phyloP scores from a whole-genome alignment of 1,284 basidiomycete species.

The Phellinidium pouzarii region DNA sequence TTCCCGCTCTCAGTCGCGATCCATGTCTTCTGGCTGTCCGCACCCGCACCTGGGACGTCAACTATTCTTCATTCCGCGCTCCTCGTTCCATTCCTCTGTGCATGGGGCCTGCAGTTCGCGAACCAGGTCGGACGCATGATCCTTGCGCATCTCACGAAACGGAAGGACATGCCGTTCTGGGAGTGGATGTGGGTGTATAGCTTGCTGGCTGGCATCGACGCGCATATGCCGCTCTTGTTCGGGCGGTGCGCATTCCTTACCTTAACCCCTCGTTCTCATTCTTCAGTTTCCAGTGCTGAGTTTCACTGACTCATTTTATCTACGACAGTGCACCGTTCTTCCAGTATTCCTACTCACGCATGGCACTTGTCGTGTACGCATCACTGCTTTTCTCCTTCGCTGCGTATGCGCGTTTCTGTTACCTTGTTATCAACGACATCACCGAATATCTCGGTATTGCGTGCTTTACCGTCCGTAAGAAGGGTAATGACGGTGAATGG shows the following conservation, averaged over 20 bases:
- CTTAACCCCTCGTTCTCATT: not conserved
- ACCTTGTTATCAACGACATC: constrained; percentile 79
- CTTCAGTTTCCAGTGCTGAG: constrained; percentile 14
- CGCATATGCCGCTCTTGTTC: constrained; percentile 64
- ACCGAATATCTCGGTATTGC: constrained; percentile 85
- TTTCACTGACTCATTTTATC: not conserved
- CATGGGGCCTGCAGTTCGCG: constrained; percentile 86
- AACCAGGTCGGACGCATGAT: constrained; percentile 91
- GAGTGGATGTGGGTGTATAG: constrained; percentile 86
- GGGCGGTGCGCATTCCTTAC: constrained; percentile 45
- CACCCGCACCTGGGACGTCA: constrained; percentile 56
- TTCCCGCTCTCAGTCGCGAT: constrained; percentile 66
- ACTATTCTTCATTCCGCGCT: constrained; percentile 45
- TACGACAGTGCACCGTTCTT: constrained; percentile 56
- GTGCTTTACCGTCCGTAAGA: constrained; percentile 84
- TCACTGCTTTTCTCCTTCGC: constrained; percentile 61
- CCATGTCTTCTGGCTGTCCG: constrained; percentile 77
- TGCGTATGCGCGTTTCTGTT: constrained; percentile 75
- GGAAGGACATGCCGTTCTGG: constrained; percentile 68
- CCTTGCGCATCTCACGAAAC: constrained; percentile 83
- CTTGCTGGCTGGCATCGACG: constrained; percentile 74
- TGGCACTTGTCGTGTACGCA: constrained; percentile 62
- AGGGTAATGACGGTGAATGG: constrained; percentile 71
- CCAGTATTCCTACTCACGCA: constrained; percentile 53
- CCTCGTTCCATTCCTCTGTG: constrained; percentile 82